A percentile compares a stretch with the other conserved stretches of the same genome.
Conservation (phyloP, 1,139 yeast species). For the Magnusiomyces sp. region DNA sequence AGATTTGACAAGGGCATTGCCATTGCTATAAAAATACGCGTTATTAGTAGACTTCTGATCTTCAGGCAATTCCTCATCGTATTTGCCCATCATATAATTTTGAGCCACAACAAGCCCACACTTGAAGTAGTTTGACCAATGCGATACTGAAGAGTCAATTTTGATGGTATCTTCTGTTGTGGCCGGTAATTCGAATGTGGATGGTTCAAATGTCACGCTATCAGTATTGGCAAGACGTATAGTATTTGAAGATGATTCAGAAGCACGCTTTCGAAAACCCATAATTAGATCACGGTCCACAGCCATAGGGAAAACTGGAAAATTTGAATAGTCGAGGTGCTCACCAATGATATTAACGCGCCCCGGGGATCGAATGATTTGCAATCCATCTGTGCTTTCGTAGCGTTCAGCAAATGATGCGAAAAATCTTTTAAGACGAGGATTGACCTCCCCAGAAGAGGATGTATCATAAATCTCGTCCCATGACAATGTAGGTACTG, state of each 20-base stretch:
- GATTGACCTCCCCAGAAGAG: no score
- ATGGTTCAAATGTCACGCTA: slow-evolving; percentile 32
- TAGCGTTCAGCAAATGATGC: no score
- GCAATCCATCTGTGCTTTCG: no score
- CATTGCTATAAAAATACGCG: neutral
- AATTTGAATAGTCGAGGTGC: slow-evolving; percentile 63
- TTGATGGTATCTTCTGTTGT: slow-evolving; percentile 35
- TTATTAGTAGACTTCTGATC: slow-evolving; percentile 2
- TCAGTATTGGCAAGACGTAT: slow-evolving; percentile 38
- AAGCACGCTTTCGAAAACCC: slow-evolving; percentile 35
- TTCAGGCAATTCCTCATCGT: slow-evolving; percentile 6
- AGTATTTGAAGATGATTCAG: slow-evolving; percentile 8
- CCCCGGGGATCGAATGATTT: slow-evolving; percentile 69
- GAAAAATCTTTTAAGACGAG: no score
- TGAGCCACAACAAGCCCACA: slow-evolving; percentile 60
- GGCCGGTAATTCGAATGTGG: slow-evolving; percentile 37
- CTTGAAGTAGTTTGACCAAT: slow-evolving; percentile 63
- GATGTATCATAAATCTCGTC: no score
- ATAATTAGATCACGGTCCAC: slow-evolving; percentile 56
- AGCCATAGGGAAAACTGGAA: slow-evolving; percentile 71
- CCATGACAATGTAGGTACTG: no score
- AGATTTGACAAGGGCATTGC: slow-evolving; percentile 4
- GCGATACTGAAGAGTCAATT: slow-evolving; percentile 43
- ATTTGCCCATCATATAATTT: slow-evolving; percentile 33
- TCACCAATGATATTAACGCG: slow-evolving; percentile 70